phyloP scores from a whole-genome alignment of 192 early-diverging fungal species.

The Linnemannia zychae region DNA sequence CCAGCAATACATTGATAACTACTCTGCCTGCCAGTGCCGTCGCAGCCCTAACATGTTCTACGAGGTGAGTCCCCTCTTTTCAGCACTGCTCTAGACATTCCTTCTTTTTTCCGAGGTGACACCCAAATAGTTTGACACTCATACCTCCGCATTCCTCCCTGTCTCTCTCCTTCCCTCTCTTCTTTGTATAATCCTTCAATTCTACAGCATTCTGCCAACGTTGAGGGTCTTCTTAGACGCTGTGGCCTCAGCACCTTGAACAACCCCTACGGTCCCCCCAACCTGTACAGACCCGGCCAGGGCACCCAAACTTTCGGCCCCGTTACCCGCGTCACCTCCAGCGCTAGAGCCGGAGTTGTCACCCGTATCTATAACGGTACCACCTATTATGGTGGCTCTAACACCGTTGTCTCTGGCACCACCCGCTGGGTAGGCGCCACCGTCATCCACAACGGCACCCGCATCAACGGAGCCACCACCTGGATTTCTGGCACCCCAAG shows the following conservation, averaged over 20 bases:
- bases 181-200: not conserved
- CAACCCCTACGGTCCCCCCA: slow-evolving; percentile 20
- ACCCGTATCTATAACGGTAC: slow-evolving; percentile 18
- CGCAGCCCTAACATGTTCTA: slow-evolving; percentile 14
- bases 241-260: slow-evolving; percentile 7
- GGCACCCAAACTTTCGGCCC: slow-evolving; percentile 22
- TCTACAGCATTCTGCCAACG: slow-evolving; percentile 13
- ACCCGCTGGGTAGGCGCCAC: slow-evolving; percentile 21
- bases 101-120: not conserved
- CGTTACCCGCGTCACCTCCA: not conserved
- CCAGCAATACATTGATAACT: slow-evolving; percentile 28
- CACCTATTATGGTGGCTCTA: slow-evolving; percentile 26
- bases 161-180: too few relatives aligned
- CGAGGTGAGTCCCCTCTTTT: slow-evolving; percentile 4
- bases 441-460: not conserved
- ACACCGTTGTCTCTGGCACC: slow-evolving; percentile 18
- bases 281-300: slow-evolving; percentile 20
- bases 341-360: not conserved
- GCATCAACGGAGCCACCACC: slow-evolving; percentile 15
- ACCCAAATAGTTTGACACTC: not conserved
- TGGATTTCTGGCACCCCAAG: slow-evolving; percentile 17
- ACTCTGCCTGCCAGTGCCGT: slow-evolving; percentile 34
- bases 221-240: slow-evolving; percentile 25
- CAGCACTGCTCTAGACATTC: too few relatives aligned
- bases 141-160: not conserved